Evolutionary conservation across 2,329 filamentous ascomycete genomes (phyloP).

Genomic region (Leptographium wingfieldii): DNA sequence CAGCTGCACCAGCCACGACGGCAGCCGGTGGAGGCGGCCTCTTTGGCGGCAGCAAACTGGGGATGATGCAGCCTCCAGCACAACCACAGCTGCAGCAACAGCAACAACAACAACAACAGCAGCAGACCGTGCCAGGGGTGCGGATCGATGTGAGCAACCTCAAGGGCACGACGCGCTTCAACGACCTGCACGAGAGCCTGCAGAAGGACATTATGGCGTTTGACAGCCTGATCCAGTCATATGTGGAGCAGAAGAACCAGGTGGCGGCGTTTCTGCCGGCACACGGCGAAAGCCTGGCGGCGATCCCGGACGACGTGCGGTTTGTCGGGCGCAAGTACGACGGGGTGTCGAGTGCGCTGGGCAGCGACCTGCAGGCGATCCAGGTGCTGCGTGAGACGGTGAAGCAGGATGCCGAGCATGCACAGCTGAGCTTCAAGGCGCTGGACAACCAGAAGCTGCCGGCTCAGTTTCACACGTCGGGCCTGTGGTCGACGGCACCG

Average conservation of each 20-base stretch:
- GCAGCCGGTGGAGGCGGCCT: slow-evolving; percentile 14
- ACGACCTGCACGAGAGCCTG: slow-evolving; percentile 72
- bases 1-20: slow-evolving; percentile 14
- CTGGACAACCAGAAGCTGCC: slow-evolving; percentile 34
- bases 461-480: slow-evolving; percentile 35
- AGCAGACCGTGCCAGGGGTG: slow-evolving; percentile 48
- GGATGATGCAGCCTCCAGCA: not conserved
- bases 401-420: slow-evolving; percentile 27
- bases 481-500: slow-evolving; percentile 26
- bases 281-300: slow-evolving; percentile 28
- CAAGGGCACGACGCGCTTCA: slow-evolving; percentile 79
- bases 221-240: slow-evolving; percentile 67
- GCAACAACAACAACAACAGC: slow-evolving; percentile 2
- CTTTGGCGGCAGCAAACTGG: slow-evolving; percentile 11
- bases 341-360: slow-evolving; percentile 27
- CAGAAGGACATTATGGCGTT: slow-evolving; percentile 66
- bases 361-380: slow-evolving; percentile 28
- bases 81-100: not conserved
- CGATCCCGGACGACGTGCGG: slow-evolving; percentile 29
- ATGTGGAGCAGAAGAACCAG: slow-evolving; percentile 67
- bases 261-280: slow-evolving; percentile 55
- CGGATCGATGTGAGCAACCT: slow-evolving; percentile 69
- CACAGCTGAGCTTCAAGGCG: slow-evolving; percentile 30
- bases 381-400: slow-evolving; percentile 28
- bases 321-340: slow-evolving; percentile 33